Evolutionary conservation across 2,329 filamentous ascomycete genomes (phyloP).

Genomic region (Cytospora leucostoma): DNA sequence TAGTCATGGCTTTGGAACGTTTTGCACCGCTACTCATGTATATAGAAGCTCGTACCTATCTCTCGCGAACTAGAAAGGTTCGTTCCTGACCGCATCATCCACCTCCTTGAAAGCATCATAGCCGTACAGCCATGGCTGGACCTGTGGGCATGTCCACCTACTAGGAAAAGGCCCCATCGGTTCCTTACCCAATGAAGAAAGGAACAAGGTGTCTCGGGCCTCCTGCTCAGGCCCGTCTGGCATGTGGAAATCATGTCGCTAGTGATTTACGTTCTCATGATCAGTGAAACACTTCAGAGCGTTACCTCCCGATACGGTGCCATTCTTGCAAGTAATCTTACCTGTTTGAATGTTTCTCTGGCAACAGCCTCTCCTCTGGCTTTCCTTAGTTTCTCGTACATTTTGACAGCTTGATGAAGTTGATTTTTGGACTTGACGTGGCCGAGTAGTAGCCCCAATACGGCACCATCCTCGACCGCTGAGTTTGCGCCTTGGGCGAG

Average conservation of each 20-base stretch:
- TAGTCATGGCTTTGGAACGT: too few species aligned
- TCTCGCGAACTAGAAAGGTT: slow-evolving; percentile 23
- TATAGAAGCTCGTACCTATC: too few species aligned
- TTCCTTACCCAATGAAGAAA: slow-evolving; percentile 53
- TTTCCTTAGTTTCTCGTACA: slow-evolving; percentile 52
- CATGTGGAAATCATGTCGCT: slow-evolving; percentile 57
- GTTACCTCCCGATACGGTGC: not conserved
- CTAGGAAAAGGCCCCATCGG: slow-evolving; percentile 58
- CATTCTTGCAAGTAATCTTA: not conserved
- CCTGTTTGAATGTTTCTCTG: slow-evolving; percentile 57
- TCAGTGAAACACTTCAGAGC: not conserved
- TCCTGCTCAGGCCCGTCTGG: slow-evolving; percentile 57
- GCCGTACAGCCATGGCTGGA: slow-evolving; percentile 66
- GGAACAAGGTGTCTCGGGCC: slow-evolving; percentile 58
- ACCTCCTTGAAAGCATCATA: slow-evolving; percentile 63
- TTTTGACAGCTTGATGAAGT: slow-evolving; percentile 45
- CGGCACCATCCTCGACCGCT: slow-evolving; percentile 67
- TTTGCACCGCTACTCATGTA: too few species aligned
- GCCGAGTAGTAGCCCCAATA: slow-evolving; percentile 60
- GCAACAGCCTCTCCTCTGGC: slow-evolving; percentile 56
- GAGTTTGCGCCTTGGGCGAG: slow-evolving; percentile 68
- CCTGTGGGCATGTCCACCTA: slow-evolving; percentile 62
- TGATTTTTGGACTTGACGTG: slow-evolving; percentile 49
- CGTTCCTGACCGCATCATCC: slow-evolving; percentile 37
- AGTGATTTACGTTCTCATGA: slow-evolving; percentile 12